Conservation (phyloP, 2,329 filamentous ascomycete genomes). For the Colletotrichum sp. region DNA sequence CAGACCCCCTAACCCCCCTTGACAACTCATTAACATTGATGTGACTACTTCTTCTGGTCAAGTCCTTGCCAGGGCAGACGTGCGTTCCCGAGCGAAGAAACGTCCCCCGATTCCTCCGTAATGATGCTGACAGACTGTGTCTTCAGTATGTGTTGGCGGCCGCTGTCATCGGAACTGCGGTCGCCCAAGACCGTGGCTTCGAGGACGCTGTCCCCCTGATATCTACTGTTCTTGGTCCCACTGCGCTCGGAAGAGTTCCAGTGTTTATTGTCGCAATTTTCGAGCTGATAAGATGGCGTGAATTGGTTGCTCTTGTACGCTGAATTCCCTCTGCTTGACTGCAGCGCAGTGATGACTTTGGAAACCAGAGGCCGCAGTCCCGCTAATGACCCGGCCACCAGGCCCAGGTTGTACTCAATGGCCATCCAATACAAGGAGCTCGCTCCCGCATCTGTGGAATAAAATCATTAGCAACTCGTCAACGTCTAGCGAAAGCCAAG, state of each 20-base stretch:
- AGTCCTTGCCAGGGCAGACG: neutral
- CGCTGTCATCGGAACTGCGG: neutral
- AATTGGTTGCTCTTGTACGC: neutral
- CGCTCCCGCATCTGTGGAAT: neutral
- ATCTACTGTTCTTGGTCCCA: neutral
- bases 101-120: neutral
- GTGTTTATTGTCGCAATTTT: neutral
- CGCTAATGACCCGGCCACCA: neutral
- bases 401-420: neutral
- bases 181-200: neutral
- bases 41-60: neutral
- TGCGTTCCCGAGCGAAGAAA: neutral
- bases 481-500: neutral
- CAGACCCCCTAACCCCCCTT: neutral
- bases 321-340: neutral
- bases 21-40: neutral
- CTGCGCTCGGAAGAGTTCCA: neutral
- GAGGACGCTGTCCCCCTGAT: neutral
- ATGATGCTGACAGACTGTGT: neutral
- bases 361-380: neutral
- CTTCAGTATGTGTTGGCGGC: neutral
- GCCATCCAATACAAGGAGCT: neutral
- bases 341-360: neutral
- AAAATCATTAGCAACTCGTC: neutral
- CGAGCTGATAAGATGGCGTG: neutral